phyloP scores from a whole-genome alignment of 139 green algal genomes.

The Micractinium sp. region DNA sequence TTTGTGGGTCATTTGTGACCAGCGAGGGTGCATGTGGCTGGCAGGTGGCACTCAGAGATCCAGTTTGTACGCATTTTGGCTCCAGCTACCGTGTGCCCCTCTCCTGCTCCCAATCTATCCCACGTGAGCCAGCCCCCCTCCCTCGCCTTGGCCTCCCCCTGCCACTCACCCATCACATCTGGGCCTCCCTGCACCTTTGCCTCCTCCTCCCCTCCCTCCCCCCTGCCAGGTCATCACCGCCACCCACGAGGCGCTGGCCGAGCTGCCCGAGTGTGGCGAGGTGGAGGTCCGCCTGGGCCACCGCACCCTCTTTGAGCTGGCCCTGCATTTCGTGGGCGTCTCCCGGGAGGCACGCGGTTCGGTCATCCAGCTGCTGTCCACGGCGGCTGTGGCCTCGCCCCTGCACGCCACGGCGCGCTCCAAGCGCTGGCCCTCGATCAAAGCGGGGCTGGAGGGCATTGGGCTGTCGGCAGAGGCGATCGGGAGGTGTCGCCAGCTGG shows the following conservation, averaged over 20 bases:
- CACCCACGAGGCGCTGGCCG: conserved; percentile 40
- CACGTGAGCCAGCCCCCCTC: too few relatives aligned
- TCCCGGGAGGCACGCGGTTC: conserved; percentile 46
- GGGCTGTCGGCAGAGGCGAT: conserved; percentile 58
- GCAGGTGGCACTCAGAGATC: too few relatives aligned
- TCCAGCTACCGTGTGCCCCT: too few relatives aligned
- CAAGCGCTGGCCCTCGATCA: conserved; percentile 65
- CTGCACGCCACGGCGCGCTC: conserved; percentile 33
- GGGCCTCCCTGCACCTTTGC: not conserved
- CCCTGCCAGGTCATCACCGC: conserved; percentile 54
- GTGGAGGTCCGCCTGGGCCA: conserved; percentile 57
- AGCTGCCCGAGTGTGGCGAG: conserved; percentile 47
- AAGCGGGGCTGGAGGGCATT: conserved; percentile 70
- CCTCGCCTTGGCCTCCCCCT: not conserved
- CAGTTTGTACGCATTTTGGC: too few relatives aligned
- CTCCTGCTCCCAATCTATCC: too few relatives aligned
- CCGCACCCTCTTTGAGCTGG: conserved; percentile 28
- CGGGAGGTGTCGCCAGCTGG: conserved; percentile 59
- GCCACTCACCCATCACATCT: not conserved
- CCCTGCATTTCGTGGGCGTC: conserved; percentile 21
- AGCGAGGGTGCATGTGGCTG: too few relatives aligned
- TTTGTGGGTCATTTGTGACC: too few relatives aligned
- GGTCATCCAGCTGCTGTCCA: conserved; percentile 60
- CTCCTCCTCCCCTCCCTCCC: not conserved
- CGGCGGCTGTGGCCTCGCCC: conserved; percentile 46